A percentile compares a stretch with the other conserved stretches of the same genome.
Conservation (phyloP, 2,329 filamentous ascomycete species). For the Aureobasidium sp. region DNA sequence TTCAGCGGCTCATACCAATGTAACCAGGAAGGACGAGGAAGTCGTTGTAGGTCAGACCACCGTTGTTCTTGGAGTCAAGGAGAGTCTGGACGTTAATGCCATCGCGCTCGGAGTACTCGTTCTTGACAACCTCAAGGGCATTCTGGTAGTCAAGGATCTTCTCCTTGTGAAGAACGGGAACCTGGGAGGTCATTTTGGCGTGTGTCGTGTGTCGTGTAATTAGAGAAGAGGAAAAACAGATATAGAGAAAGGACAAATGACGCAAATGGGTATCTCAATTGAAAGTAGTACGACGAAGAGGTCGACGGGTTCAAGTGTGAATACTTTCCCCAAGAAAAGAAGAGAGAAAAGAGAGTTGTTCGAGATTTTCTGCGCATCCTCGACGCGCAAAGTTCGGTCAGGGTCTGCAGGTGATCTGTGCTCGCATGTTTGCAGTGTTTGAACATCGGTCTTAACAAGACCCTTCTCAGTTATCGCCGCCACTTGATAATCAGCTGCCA, state of each 20-base stretch:
- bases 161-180: conserved; percentile 38
- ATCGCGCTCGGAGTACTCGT: conserved; percentile 70
- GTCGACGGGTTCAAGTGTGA: conserved; percentile 19
- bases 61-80: conserved; percentile 84
- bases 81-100: conserved; percentile 81
- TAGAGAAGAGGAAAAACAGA: conserved; percentile 5
- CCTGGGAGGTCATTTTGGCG: conserved; percentile 45
- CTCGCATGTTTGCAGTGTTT: background rate
- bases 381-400: background rate
- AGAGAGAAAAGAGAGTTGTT: conserved; percentile 26
- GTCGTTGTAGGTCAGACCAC: conserved; percentile 97
- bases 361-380: conserved; percentile 13
- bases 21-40: conserved; percentile 95
- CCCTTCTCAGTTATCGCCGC: conserved; percentile 8
- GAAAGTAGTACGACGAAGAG: conserved; percentile 13
- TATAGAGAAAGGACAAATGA: conserved; percentile 13
- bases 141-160: conserved; percentile 64
- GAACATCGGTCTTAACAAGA: background rate
- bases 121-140: conserved; percentile 71
- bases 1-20: conserved; percentile 55
- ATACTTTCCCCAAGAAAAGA: conserved; percentile 43
- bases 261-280: conserved; percentile 15
- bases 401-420: background rate
- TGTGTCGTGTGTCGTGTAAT: conserved; percentile 57
- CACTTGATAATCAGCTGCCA: background rate